Percentiles rank a stretch among this genome's conserved stretches.
These are phyloP conservation scores for Zygosaccharomyces pseudorouxii DNA, from an alignment of 805 yeast species.

Conservation along the genomic window DNA sequence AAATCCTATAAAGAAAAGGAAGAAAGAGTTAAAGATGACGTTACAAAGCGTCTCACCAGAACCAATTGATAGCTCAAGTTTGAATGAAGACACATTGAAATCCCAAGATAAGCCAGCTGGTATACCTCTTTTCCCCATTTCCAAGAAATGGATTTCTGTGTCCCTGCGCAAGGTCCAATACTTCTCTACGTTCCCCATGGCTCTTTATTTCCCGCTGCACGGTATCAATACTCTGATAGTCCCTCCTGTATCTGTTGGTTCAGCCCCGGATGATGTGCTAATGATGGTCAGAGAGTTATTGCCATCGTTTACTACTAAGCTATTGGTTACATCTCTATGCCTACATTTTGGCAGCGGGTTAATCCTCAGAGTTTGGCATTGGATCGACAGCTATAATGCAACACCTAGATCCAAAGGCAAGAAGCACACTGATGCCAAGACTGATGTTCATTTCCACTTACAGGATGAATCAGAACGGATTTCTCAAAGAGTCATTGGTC, in stretches of 20 bases:
- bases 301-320: constrained; percentile 19
- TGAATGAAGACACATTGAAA: constrained; percentile 10
- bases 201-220: constrained; percentile 24
- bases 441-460: constrained; percentile 9
- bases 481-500: constrained; percentile 23
- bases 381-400: constrained; percentile 3
- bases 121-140: constrained; percentile 14
- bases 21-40: constrained; percentile 2
- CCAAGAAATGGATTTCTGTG: constrained; percentile 11
- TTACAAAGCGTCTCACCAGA: constrained; percentile 22
- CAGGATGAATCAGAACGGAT: constrained; percentile 14
- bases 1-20: neutral
- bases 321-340: constrained; percentile 12
- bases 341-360: constrained; percentile 17
- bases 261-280: constrained; percentile 26
- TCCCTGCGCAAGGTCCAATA: constrained; percentile 20
- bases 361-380: constrained; percentile 14
- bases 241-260: constrained; percentile 19
- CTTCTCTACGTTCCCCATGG: constrained; percentile 24
- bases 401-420: neutral
- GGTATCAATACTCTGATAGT: constrained; percentile 23
- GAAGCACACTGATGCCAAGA: constrained; percentile 2
- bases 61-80: constrained; percentile 14
- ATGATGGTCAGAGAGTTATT: constrained; percentile 26
- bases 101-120: constrained; percentile 8